Percentiles rank a stretch among this genome's conserved stretches.
Evolutionary conservation across 768 basidiomycete species (phyloP).

Genomic region (Mrakia frigida): DNA sequence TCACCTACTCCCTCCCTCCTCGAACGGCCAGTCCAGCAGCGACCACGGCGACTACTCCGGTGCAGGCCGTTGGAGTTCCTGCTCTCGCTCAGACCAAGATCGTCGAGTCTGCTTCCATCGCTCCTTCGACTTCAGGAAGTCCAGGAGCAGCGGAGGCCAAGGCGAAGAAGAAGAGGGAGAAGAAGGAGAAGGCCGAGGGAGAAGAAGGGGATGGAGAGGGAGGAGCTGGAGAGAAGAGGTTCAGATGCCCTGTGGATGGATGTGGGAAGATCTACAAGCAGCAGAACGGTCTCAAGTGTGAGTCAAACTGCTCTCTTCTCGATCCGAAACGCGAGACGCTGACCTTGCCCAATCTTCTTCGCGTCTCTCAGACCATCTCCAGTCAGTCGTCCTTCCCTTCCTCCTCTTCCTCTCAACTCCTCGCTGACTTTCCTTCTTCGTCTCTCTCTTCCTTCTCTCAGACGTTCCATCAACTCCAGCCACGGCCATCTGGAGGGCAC

Average conservation of each 20-base stretch:
- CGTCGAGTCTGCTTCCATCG: neutral
- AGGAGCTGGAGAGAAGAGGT: constrained; percentile 61
- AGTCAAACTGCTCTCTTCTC: neutral
- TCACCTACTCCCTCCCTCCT: constrained; percentile 31
- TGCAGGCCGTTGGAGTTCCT: constrained; percentile 5
- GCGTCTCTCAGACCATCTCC: constrained; percentile 23
- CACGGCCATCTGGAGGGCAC: constrained; percentile 30
- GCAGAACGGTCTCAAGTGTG: constrained; percentile 43
- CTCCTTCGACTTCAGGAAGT: no score
- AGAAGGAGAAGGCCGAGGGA: constrained; percentile 24
- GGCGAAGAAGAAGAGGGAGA: constrained; percentile 25
- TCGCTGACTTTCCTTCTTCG: neutral
- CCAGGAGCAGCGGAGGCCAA: neutral
- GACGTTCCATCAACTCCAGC: constrained; percentile 32
- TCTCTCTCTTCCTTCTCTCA: neutral
- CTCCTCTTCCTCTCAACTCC: neutral
- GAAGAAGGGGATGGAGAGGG: constrained; percentile 17
- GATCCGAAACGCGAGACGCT: no score
- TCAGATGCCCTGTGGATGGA: constrained; percentile 49
- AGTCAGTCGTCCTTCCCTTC: constrained; percentile 4
- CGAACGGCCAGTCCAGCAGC: neutral
- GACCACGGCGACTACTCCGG: constrained; percentile 12
- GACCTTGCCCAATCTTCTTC: neutral
- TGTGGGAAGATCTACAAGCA: constrained; percentile 45
- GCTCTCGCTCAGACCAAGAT: neutral